Conservation (phyloP, 371 early-diverging fungal genomes). For the Nematocida ironsii region DNA sequence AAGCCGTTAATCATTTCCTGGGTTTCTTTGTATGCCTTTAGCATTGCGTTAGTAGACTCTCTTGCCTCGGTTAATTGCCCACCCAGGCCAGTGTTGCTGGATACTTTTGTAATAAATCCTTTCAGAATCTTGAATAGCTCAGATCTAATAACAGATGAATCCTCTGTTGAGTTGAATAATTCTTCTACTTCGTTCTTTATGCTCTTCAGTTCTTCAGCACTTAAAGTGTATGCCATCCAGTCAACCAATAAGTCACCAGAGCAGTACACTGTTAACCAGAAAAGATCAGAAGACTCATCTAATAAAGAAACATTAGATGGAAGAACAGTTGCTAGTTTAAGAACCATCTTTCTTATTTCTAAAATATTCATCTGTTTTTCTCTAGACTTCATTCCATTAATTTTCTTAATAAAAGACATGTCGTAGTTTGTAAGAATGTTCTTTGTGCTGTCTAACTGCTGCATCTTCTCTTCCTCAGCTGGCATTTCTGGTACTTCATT, state of each 20-base stretch:
- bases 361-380: slow-evolving; percentile 8
- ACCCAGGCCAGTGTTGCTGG: neutral
- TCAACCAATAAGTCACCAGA: neutral
- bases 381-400: slow-evolving; percentile 1
- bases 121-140: slow-evolving; percentile 1
- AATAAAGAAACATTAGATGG: slow-evolving; percentile 13
- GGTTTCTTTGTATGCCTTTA: slow-evolving; percentile 4
- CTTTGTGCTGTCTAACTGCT: neutral
- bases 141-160: neutral
- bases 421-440: slow-evolving; percentile 17
- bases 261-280: slow-evolving; percentile 27
- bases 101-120: neutral
- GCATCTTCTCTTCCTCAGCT: neutral
- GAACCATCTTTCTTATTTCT: slow-evolving; percentile 21
- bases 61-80: slow-evolving; percentile 4
- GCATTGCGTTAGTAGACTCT: neutral
- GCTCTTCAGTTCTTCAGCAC: slow-evolving; percentile 4
- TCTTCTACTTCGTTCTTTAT: neutral
- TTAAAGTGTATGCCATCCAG: slow-evolving; percentile 46
- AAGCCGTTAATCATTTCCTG: slow-evolving; percentile 11
- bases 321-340: neutral
- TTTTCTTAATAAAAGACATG: neutral
- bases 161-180: neutral
- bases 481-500: neutral
- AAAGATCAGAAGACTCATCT: slow-evolving; percentile 19